phyloP scores from a whole-genome alignment of 2,329 filamentous ascomycete species.

The Fusarium drepaniforme region DNA sequence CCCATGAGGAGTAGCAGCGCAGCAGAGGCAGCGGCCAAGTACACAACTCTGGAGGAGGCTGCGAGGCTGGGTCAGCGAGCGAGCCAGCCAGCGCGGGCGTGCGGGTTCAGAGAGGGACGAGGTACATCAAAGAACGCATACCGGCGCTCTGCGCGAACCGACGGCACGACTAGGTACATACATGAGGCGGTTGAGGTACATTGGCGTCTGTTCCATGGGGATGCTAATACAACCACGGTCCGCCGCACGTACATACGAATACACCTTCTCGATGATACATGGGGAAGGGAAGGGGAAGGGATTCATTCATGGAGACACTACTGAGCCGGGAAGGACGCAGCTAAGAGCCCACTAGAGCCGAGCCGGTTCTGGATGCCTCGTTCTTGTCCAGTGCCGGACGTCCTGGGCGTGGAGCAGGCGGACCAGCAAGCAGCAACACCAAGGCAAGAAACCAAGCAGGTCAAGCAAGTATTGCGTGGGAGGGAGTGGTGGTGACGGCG shows the following conservation, averaged over 20 bases:
- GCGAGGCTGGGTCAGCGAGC: conserved; percentile 29
- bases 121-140: conserved; percentile 34
- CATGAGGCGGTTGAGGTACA: conserved; percentile 35
- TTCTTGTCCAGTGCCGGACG: conserved; percentile 26
- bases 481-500: conserved; percentile 37
- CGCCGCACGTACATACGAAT: not conserved
- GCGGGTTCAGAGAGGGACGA: conserved; percentile 31
- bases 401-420: conserved; percentile 21
- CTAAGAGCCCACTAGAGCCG: conserved; percentile 26
- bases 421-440: conserved; percentile 10
- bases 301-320: conserved; percentile 33
- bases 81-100: conserved; percentile 8
- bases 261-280: conserved; percentile 29
- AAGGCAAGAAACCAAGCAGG: conserved; percentile 18
- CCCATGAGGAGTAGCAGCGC: conserved; percentile 28
- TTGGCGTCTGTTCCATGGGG: conserved; percentile 24
- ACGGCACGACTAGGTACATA: conserved; percentile 31
- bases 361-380: conserved; percentile 16
- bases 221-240: conserved; percentile 34
- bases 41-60: conserved; percentile 13
- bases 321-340: conserved; percentile 29
- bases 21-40: conserved; percentile 7
- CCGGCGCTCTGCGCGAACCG: conserved; percentile 26
- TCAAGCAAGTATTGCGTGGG: not conserved
- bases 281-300: conserved; percentile 7